phyloP scores from a whole-genome alignment of 208 protist species.

The Herpetomonas tarakana region DNA sequence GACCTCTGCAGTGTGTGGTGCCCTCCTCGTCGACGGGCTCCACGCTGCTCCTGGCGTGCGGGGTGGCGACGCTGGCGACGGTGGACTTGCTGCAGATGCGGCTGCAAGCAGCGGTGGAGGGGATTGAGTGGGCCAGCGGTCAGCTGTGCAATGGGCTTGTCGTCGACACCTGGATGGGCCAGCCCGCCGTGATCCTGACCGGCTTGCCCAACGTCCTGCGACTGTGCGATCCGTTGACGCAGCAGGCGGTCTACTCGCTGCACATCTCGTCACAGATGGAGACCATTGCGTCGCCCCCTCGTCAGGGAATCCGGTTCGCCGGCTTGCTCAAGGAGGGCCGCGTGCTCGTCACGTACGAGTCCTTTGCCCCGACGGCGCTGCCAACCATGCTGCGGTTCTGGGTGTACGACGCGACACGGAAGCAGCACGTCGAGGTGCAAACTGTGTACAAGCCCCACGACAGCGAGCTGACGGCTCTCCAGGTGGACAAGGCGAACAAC shows the following conservation, averaged over 20 bases:
- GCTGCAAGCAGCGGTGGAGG: slow-evolving; percentile 53
- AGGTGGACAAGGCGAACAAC: slow-evolving; percentile 45
- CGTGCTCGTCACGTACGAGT: slow-evolving; percentile 80
- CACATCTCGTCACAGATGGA: slow-evolving; percentile 89
- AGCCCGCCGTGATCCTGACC: slow-evolving; percentile 71
- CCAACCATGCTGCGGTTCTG: slow-evolving; percentile 78
- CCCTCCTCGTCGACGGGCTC: slow-evolving; percentile 27
- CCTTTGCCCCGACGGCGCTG: slow-evolving; percentile 53
- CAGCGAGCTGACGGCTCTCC: slow-evolving; percentile 48
- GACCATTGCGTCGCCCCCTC: slow-evolving; percentile 57
- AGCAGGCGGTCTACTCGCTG: slow-evolving; percentile 85
- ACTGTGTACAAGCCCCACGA: slow-evolving; percentile 76
- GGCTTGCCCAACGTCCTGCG: slow-evolving; percentile 79
- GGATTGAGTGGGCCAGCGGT: slow-evolving; percentile 78
- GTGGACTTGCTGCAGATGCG: slow-evolving; percentile 70
- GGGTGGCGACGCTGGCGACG: slow-evolving; percentile 58
- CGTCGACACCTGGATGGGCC: slow-evolving; percentile 69
- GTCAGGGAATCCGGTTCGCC: slow-evolving; percentile 76
- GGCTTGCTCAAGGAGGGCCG: slow-evolving; percentile 61
- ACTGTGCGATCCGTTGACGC: slow-evolving; percentile 80
- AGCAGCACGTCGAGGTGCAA: slow-evolving; percentile 70
- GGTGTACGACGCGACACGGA: slow-evolving; percentile 47
- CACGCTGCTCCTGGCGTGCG: slow-evolving; percentile 64
- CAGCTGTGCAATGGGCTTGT: slow-evolving; percentile 64
- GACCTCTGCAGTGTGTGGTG: slow-evolving; percentile 40